These are phyloP conservation scores for Penicillium desertorum DNA, from an alignment of 495 filamentous ascomycete genomes.

Conservation along the genomic window DNA sequence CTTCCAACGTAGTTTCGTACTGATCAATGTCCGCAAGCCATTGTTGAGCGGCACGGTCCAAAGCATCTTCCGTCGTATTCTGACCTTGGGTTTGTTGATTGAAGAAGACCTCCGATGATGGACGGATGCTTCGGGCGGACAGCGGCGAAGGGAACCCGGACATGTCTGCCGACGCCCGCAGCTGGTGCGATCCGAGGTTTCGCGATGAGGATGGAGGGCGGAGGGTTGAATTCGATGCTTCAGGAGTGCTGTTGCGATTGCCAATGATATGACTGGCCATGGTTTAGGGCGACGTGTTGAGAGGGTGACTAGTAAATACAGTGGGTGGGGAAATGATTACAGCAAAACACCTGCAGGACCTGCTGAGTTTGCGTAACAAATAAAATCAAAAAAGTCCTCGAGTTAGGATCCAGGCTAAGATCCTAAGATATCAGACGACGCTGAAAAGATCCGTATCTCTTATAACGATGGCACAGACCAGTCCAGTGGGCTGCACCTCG, in stretches of 20 bases:
- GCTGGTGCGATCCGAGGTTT: conserved; percentile 75
- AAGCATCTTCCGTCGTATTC: conserved; percentile 73
- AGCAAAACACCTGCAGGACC: conserved; percentile 81
- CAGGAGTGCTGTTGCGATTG: conserved; percentile 97
- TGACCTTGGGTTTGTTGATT: conserved; percentile 67
- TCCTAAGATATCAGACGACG: conserved; percentile 17
- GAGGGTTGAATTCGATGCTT: conserved; percentile 80
- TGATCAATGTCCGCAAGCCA: conserved; percentile 99
- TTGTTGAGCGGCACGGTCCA: conserved; percentile 93
- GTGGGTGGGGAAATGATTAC: conserved; percentile 40
- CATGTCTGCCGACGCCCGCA: conserved; percentile 97
- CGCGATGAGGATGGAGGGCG: conserved; percentile 87
- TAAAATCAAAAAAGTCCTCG: conserved; percentile 25
- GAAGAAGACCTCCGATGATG: conserved; percentile 90
- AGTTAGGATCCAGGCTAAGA: conserved; percentile 16
- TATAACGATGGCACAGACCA: conserved; percentile 48
- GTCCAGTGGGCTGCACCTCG: conserved; percentile 52
- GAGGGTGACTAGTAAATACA: conserved; percentile 42
- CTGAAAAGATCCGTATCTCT: conserved; percentile 30
- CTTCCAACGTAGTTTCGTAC: conserved; percentile 94
- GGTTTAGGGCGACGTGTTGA: conserved; percentile 41
- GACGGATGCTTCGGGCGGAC: conserved; percentile 77
- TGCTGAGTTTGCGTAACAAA: conserved; percentile 71
- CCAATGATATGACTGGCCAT: conserved; percentile 67
- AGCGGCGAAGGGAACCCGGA: conserved; percentile 78